Conservation (phyloP, 257 asterid species). For the Primulina huaijiensis region DNA sequence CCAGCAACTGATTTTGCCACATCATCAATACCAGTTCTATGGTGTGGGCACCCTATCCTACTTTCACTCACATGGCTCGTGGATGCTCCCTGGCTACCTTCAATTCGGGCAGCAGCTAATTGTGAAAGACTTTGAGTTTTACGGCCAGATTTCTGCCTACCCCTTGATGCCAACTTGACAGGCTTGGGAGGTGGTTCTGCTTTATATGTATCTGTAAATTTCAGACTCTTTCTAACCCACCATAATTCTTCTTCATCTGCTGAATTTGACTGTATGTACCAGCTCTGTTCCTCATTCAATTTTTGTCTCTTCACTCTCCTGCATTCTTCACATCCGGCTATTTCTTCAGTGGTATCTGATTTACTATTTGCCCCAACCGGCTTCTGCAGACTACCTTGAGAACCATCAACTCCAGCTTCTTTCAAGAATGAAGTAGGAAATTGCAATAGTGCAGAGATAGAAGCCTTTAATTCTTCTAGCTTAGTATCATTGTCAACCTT, state of each 20-base stretch:
- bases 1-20: slow-evolving; percentile 52
- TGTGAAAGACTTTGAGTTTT: slow-evolving; percentile 97
- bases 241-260: slow-evolving; percentile 78
- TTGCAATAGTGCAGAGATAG: slow-evolving; percentile 59
- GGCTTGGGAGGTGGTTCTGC: slow-evolving; percentile 91
- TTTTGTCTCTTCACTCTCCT: slow-evolving; percentile 78
- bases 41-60: slow-evolving; percentile 77
- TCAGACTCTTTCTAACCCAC: slow-evolving; percentile 86
- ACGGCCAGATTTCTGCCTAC: slow-evolving; percentile 85
- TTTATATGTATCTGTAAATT: slow-evolving; percentile 58
- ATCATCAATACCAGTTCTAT: slow-evolving; percentile 59
- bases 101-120: slow-evolving; percentile 91
- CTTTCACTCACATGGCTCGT: slow-evolving; percentile 92
- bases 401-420: slow-evolving; percentile 54
- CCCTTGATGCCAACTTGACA: slow-evolving; percentile 70
- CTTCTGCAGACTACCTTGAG: slow-evolving; percentile 50
- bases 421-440: slow-evolving; percentile 46
- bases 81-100: slow-evolving; percentile 98
- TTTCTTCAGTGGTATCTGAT: slow-evolving; percentile 60
- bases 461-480: slow-evolving; percentile 72
- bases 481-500: slow-evolving; percentile 37
- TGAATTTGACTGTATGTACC: slow-evolving; percentile 43
- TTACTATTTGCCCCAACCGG: slow-evolving; percentile 42
- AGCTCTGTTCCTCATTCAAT: slow-evolving; percentile 63
- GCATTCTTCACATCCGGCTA: slow-evolving; percentile 95